Percentiles rank a stretch among this genome's conserved stretches.
Conservation (phyloP, 306 rosid genomes). For the Inga oerstediana region DNA sequence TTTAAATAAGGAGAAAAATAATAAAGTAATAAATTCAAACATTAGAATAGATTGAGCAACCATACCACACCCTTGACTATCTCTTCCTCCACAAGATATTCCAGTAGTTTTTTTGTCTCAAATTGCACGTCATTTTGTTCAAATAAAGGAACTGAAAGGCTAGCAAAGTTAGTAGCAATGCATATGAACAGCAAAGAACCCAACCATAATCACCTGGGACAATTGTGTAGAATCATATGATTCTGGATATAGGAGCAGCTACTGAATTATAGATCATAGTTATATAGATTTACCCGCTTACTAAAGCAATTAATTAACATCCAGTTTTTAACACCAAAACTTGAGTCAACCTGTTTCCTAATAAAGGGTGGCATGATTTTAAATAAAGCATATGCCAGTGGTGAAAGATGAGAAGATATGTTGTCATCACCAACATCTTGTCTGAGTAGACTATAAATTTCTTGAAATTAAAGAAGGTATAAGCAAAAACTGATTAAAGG, state of each 20-base stretch:
- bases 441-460: slow-evolving; percentile 81
- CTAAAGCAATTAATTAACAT: background rate
- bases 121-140: slow-evolving; percentile 53
- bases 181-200: slow-evolving; percentile 20
- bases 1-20: background rate
- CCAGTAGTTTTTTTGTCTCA: slow-evolving; percentile 95
- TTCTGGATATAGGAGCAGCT: slow-evolving; percentile 93
- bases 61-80: slow-evolving; percentile 86
- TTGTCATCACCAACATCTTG: slow-evolving; percentile 73
- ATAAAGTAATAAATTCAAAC: slow-evolving; percentile 6
- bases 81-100: slow-evolving; percentile 93
- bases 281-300: slow-evolving; percentile 1
- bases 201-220: slow-evolving; percentile 73
- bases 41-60: slow-evolving; percentile 15
- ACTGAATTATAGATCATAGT: slow-evolving; percentile 37
- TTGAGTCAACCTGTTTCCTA: slow-evolving; percentile 69
- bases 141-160: slow-evolving; percentile 31
- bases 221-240: slow-evolving; percentile 98
- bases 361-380: slow-evolving; percentile 93
- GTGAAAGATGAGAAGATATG: slow-evolving; percentile 85
- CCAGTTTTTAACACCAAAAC: background rate
- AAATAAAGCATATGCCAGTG: slow-evolving; percentile 97
- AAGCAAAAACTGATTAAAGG: slow-evolving; percentile 8
- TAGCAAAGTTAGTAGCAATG: background rate
- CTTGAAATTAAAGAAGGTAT: slow-evolving; percentile 56